These are phyloP conservation scores for Lycium barbarum DNA, from an alignment of 257 asterid species.

Conservation along the genomic window DNA sequence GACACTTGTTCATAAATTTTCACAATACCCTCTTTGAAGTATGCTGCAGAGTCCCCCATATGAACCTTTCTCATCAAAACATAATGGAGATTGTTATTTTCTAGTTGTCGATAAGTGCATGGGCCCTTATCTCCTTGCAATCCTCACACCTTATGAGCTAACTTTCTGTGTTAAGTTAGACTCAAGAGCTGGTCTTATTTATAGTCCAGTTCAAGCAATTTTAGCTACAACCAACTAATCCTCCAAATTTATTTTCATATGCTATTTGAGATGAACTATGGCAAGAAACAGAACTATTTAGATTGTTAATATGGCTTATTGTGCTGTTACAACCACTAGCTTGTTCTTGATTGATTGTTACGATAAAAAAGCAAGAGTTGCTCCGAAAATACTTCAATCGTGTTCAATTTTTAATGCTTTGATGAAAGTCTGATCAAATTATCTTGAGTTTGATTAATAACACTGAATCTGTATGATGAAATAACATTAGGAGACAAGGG, in stretches of 20 bases:
- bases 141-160: not conserved
- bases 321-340: not conserved
- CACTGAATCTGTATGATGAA: conserved; percentile 19
- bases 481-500: conserved; percentile 59
- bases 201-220: not conserved
- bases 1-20: not conserved
- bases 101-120: not conserved
- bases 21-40: not conserved
- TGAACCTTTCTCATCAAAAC: not conserved
- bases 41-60: not conserved
- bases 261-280: not conserved
- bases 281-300: not conserved
- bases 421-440: not conserved
- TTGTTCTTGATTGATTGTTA: not conserved
- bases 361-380: not conserved
- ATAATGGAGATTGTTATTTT: not conserved
- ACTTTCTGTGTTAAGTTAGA: not conserved
- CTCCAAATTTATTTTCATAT: not conserved
- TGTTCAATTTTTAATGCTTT: not conserved
- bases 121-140: not conserved
- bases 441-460: not conserved
- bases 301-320: not conserved
- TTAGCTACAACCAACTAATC: not conserved
- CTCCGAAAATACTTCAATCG: not conserved
- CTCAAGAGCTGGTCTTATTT: not conserved